phyloP scores from a whole-genome alignment of 208 protist species.

The Jaenimonas drosophilae region DNA sequence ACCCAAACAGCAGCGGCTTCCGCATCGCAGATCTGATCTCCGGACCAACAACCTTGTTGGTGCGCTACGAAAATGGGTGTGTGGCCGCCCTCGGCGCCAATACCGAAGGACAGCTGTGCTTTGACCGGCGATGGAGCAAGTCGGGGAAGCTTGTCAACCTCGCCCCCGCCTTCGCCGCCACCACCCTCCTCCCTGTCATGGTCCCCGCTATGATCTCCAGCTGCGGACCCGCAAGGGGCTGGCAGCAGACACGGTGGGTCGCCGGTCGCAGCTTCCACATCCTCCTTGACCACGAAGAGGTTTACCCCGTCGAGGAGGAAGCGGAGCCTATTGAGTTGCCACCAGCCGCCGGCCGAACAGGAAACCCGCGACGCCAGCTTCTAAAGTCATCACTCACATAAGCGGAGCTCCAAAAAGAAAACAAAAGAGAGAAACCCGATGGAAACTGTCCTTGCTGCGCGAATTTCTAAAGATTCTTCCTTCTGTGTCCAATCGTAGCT shows the following conservation, averaged over 20 bases:
- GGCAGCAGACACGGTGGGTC: conserved; percentile 11
- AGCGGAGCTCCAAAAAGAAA: background rate
- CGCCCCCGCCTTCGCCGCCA: conserved; percentile 24
- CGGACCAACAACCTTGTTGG: conserved; percentile 41
- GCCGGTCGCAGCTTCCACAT: conserved; percentile 46
- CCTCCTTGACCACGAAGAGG: conserved; percentile 42
- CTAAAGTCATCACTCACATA: no score
- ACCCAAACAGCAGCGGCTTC: conserved; percentile 13
- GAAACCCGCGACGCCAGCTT: no score
- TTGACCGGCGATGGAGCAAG: conserved; percentile 12
- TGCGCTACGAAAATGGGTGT: conserved; percentile 60
- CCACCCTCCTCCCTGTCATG: conserved; percentile 27
- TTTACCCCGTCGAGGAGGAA: conserved; percentile 18
- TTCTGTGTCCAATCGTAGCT: no score
- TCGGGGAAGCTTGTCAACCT: conserved; percentile 35
- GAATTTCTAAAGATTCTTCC: no score
- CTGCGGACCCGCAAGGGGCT: background rate
- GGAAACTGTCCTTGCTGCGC: no score
- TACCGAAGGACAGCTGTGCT: conserved; percentile 58
- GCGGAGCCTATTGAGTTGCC: conserved; percentile 41
- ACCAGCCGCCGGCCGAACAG: conserved; percentile 9
- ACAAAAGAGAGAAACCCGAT: background rate
- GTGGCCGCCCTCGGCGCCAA: conserved; percentile 52
- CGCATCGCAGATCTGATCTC: conserved; percentile 19
- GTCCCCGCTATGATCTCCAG: conserved; percentile 7